Evolutionary conservation across 2,329 filamentous ascomycete species (phyloP).

Genomic region (Penicillium palitans): DNA sequence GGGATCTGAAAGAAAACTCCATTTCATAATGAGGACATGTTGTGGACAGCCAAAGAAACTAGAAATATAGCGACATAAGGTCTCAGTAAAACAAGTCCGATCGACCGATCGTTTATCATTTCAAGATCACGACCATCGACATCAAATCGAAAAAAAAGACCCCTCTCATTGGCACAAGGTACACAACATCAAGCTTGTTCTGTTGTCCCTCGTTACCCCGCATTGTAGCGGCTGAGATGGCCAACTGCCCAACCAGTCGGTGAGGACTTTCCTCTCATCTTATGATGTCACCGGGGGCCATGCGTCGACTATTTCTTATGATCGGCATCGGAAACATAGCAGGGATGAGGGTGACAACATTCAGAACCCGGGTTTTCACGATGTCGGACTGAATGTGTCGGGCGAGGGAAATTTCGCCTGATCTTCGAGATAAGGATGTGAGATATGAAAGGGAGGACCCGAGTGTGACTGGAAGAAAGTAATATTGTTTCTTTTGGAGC

Average conservation of each 20-base stretch:
- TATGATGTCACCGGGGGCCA: constrained; percentile 16
- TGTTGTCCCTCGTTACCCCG: not conserved
- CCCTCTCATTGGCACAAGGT: not conserved
- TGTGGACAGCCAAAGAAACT: not conserved
- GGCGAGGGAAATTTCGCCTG: not conserved
- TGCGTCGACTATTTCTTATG: not conserved
- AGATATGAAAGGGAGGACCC: not conserved
- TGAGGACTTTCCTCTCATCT: constrained; percentile 1
- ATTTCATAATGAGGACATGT: not conserved
- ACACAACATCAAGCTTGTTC: not conserved
- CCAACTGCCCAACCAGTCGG: constrained; percentile 12
- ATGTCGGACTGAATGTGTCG: not conserved
- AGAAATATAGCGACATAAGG: not conserved
- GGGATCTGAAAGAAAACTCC: not conserved
- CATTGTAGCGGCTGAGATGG: constrained; percentile 5
- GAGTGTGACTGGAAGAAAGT: not conserved
- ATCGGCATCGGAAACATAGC: constrained; percentile 11
- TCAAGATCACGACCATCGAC: not conserved
- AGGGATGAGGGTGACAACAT: not conserved
- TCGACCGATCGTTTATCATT: not conserved
- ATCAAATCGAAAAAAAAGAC: not conserved
- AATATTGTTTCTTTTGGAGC: not conserved
- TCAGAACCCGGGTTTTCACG: not conserved
- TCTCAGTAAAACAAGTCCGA: not conserved
- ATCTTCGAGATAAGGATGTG: not conserved